Evolutionary conservation across 176 grass and related monocot genomes (phyloP).

Genomic region (Elymus sibiricus): DNA sequence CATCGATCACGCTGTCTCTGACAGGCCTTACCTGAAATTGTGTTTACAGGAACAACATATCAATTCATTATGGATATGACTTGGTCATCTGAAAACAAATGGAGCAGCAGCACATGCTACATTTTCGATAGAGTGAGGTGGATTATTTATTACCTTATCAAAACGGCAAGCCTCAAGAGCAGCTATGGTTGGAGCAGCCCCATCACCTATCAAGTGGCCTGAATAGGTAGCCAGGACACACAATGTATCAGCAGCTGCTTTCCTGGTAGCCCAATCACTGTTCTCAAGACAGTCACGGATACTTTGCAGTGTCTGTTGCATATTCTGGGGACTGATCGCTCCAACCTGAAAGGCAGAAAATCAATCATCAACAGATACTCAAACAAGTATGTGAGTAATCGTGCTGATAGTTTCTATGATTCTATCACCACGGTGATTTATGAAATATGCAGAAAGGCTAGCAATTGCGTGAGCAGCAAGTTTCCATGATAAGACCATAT

Average conservation of each 20-base stretch:
- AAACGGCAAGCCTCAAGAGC: conserved; percentile 91
- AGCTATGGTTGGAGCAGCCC: conserved; percentile 58
- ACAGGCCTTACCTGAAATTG: conserved; percentile 82
- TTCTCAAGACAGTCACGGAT: conserved; percentile 90
- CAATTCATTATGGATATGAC: neutral
- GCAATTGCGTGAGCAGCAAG: neutral
- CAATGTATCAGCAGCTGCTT: conserved; percentile 91
- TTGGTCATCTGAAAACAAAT: conserved; percentile 19
- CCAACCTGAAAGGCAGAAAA: conserved; percentile 70
- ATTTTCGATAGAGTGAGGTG: neutral
- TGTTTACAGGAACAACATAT: neutral
- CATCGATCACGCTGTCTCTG: conserved; percentile 94
- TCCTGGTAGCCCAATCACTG: conserved; percentile 92
- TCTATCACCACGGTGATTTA: conserved; percentile 14
- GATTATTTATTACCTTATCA: conserved; percentile 75
- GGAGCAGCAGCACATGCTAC: neutral
- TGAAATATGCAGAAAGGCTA: conserved; percentile 9
- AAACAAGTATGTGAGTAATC: neutral
- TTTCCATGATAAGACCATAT: neutral
- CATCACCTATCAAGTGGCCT: conserved; percentile 76
- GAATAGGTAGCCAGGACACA: conserved; percentile 72
- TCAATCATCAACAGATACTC: neutral
- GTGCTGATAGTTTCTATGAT: neutral
- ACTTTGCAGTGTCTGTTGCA: conserved; percentile 81
- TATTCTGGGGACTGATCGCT: conserved; percentile 84